Evolutionary conservation across 1,284 basidiomycete genomes (phyloP).

Genomic region (Wolfiporia cocos): DNA sequence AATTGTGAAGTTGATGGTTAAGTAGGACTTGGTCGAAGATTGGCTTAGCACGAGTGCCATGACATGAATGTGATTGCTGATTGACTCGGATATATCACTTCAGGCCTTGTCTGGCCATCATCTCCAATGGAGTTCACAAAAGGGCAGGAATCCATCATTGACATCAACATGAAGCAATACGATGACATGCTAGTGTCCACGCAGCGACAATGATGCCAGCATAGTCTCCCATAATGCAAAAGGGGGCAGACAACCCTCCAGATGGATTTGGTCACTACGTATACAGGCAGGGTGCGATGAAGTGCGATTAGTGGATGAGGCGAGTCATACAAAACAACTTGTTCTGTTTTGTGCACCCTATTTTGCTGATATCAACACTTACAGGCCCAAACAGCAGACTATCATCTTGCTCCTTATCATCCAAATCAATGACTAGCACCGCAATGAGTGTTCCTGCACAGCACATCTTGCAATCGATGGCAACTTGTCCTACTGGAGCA

Average conservation of each 20-base stretch:
- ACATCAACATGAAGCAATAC: background rate
- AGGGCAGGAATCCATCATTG: conserved; percentile 47
- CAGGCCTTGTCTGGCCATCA: conserved; percentile 58
- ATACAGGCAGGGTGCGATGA: conserved; percentile 78
- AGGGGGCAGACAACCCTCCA: conserved; percentile 85
- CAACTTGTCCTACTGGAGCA: too few relatives aligned
- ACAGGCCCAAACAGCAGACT: too few relatives aligned
- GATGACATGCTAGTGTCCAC: conserved; percentile 56
- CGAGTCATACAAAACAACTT: too few relatives aligned
- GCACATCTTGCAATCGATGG: too few relatives aligned
- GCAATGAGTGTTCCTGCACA: too few relatives aligned
- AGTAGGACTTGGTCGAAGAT: conserved; percentile 71
- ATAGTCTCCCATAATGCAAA: conserved; percentile 81
- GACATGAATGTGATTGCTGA: too few relatives aligned
- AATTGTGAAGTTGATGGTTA: conserved; percentile 79
- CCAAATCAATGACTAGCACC: too few relatives aligned
- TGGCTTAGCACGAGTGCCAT: too few relatives aligned
- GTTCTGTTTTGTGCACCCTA: too few relatives aligned
- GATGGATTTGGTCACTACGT: conserved; percentile 73
- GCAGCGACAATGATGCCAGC: conserved; percentile 73
- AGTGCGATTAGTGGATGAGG: too few relatives aligned
- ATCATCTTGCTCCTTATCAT: too few relatives aligned
- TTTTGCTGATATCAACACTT: too few relatives aligned
- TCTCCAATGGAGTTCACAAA: conserved; percentile 88
- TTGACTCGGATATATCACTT: conserved; percentile 56